A percentile compares a stretch with the other conserved stretches of the same genome.
Evolutionary conservation across 1,284 basidiomycete genomes (phyloP).

Genomic region (Thecaphora frezii): DNA sequence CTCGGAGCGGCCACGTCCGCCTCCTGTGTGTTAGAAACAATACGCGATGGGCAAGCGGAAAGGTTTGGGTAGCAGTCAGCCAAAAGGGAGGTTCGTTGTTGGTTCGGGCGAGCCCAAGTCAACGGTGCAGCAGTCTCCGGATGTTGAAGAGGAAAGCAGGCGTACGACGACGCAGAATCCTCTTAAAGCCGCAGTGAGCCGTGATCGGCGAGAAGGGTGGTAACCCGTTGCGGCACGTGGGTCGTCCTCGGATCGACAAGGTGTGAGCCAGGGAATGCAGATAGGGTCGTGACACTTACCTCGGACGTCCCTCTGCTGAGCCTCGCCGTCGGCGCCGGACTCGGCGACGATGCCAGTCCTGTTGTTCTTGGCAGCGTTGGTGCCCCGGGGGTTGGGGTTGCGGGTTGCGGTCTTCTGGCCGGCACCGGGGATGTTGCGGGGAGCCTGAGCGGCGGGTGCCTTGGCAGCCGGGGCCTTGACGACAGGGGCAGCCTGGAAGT

Average conservation of each 20-base stretch:
- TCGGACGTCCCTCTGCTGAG: slow-evolving; percentile 31
- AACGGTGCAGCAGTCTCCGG: too few relatives aligned
- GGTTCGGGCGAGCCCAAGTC: too few relatives aligned
- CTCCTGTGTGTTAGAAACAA: too few relatives aligned
- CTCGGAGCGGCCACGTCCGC: slow-evolving; percentile 61
- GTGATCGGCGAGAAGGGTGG: too few relatives aligned
- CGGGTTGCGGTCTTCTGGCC: slow-evolving; percentile 17
- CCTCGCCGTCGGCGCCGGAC: slow-evolving; percentile 28
- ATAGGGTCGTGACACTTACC: slow-evolving; percentile 17
- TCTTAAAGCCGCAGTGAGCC: too few relatives aligned
- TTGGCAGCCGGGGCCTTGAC: slow-evolving; percentile 49
- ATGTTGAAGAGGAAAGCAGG: too few relatives aligned
- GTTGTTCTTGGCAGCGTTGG: not conserved
- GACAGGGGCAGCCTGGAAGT: slow-evolving; percentile 35
- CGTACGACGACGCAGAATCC: too few relatives aligned
- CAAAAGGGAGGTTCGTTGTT: too few relatives aligned
- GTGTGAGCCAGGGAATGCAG: slow-evolving; percentile 7
- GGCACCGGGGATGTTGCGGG: slow-evolving; percentile 50
- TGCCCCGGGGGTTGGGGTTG: not conserved
- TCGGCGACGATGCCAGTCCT: slow-evolving; percentile 17
- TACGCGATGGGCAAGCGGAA: slow-evolving; percentile 1
- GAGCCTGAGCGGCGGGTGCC: slow-evolving; percentile 35
- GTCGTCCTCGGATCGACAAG: too few relatives aligned
- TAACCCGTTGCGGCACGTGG: too few relatives aligned
- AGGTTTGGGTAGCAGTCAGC: not conserved